Evolutionary conservation across 2,329 filamentous ascomycete genomes (phyloP), one percentile per base, ranked within the genome.

Genomic region (Hypomyces rosellus): DNA sequence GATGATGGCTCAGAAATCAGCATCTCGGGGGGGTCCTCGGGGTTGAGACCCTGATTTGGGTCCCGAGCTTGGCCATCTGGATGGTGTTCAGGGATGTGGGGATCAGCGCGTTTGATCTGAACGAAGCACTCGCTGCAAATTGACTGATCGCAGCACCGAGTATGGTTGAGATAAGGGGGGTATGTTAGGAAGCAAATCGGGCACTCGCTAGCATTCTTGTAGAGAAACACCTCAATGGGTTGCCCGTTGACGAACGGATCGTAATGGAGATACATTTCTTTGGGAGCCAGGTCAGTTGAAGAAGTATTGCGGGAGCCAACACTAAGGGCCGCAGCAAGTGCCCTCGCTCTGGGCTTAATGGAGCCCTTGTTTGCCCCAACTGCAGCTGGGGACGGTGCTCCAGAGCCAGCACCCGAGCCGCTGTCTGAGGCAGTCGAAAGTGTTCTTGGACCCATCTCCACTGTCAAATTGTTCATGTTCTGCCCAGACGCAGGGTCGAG

Each of bases 101-200:
- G 91, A 57, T 99, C 92, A 4, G 90, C 85, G 39, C 93, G 82
- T 67, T 96, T 97, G 65, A 99, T 99, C 67, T 99, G 93, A 4
- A 99, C 93, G 62, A 99, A 99, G 67, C 93, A 99, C 71, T 99
- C 93, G 39, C 91, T 97, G 70, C 93, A 99, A 55, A 99, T 97
- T 5, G 88, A 78, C 65, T 99, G 93, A 61, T 96, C 90, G 67
- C 93, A 99, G 65, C 93, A 99, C 57, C 93, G 79, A 1, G 93
- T 99, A 57, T 85, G 86, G 70, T 99, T 99, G 30, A 99, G 77
- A 63, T 95, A 95, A 3, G 90, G 90, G 1, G 93, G 93, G 59
- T 97, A 99, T 60, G 90, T 95, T 48, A 97, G 75, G 65, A 97
- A 96, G 73, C 93, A 99, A 55, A 99, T 96, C 5, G 93, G 92